Evolutionary conservation across 257 asterid species (phyloP).

Genomic region (Plantago major): DNA sequence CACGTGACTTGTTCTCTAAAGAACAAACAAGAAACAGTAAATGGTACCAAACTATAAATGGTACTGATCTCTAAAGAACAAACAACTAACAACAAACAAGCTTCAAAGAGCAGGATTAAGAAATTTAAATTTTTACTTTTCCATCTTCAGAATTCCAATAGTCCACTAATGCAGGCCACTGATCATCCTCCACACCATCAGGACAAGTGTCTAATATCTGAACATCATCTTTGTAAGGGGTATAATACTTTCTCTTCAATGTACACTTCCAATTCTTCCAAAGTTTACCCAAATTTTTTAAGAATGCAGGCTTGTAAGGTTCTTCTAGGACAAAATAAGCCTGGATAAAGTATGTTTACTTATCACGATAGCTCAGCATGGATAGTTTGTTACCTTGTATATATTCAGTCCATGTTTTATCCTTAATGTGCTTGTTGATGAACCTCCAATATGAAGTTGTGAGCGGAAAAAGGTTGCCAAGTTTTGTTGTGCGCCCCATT

Average conservation of each 20-base stretch:
- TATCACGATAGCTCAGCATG: no score
- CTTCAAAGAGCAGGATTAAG: background rate
- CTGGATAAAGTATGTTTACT: background rate
- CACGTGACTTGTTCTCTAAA: background rate
- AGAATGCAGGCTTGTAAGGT: background rate
- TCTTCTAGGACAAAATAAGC: background rate
- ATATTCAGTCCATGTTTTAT: background rate
- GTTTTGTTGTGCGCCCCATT: conserved; percentile 2
- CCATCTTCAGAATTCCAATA: conserved; percentile 5
- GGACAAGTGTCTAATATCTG: conserved; percentile 1
- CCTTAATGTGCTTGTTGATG: background rate
- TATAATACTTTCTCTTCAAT: background rate
- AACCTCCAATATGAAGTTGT: background rate
- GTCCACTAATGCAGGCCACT: conserved; percentile 6
- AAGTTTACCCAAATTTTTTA: background rate
- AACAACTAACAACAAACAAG: no score
- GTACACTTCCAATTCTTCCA: conserved; percentile 4
- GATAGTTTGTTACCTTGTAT: background rate
- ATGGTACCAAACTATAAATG: background rate
- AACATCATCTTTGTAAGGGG: background rate
- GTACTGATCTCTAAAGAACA: background rate
- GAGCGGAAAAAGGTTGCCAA: background rate
- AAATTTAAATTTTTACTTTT: background rate
- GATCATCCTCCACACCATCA: background rate
- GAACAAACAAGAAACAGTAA: background rate